A percentile compares a stretch with the other conserved stretches of the same genome.
Evolutionary conservation across 2,329 filamentous ascomycete genomes (phyloP).

Genomic region (Ceratocystis cacaofunesta): DNA sequence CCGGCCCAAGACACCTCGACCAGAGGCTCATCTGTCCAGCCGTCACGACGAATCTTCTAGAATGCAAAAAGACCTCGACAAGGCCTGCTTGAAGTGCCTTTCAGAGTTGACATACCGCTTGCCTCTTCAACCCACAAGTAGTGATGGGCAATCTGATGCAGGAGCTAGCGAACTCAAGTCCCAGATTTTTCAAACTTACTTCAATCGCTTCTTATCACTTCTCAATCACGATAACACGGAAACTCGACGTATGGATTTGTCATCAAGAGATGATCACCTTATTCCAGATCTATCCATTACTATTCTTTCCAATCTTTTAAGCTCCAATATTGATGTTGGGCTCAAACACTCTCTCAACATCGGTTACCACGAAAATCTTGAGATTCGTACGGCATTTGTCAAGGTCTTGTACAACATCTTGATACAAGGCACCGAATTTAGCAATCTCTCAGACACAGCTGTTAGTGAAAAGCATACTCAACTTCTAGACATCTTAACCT

Average conservation of each 20-base stretch:
- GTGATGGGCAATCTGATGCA: slow-evolving; percentile 46
- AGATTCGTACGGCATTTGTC: slow-evolving; percentile 55
- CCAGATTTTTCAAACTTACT: slow-evolving; percentile 57
- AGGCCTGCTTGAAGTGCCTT: slow-evolving; percentile 49
- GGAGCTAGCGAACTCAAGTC: slow-evolving; percentile 54
- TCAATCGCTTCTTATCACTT: slow-evolving; percentile 52
- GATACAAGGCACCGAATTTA: slow-evolving; percentile 58
- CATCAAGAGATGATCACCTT: slow-evolving; percentile 39
- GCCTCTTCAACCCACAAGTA: slow-evolving; percentile 50
- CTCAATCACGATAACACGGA: slow-evolving; percentile 39
- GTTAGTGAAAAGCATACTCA: slow-evolving; percentile 56
- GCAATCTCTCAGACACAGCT: slow-evolving; percentile 49
- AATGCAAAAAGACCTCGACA: slow-evolving; percentile 50
- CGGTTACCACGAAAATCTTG: slow-evolving; percentile 54
- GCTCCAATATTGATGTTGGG: slow-evolving; percentile 57
- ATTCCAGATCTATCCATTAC: slow-evolving; percentile 50
- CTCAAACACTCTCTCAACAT: slow-evolving; percentile 56
- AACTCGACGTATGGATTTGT: slow-evolving; percentile 6
- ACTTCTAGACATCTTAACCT: slow-evolving; percentile 46
- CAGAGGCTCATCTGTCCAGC: slow-evolving; percentile 28
- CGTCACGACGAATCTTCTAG: slow-evolving; percentile 42
- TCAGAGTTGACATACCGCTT: slow-evolving; percentile 51
- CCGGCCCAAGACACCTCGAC: slow-evolving; percentile 38
- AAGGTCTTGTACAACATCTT: slow-evolving; percentile 57
- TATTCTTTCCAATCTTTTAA: slow-evolving; percentile 53